Evolutionary conservation across 768 basidiomycete genomes (phyloP), one percentile per base, ranked within the genome.

Genomic region (Mycena crocata): DNA sequence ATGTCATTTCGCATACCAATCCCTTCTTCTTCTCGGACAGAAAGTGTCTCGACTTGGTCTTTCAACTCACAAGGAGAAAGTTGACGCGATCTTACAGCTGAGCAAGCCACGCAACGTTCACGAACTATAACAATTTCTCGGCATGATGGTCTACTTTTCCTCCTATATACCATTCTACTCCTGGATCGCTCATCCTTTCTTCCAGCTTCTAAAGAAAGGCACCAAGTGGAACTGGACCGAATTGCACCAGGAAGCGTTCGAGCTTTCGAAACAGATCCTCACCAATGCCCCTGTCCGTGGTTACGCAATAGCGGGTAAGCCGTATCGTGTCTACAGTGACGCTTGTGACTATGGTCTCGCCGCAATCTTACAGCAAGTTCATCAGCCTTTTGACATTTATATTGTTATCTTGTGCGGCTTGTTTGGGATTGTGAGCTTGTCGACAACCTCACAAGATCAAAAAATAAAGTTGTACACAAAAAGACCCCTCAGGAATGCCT

Each of bases 131-230:
- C 76, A 19, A 74, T 80, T 0, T 80, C 19, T 56, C n/a, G n/a
- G n/a, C n/a, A n/a, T n/a, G n/a, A n/a, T n/a, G n/a, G 54, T 55
- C 8, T 55, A 82, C 50, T 82, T 82, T 64, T 70, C 79, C 0
- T 30, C 67, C 0, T 82, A 77, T 64, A 75, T 82, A 13, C 79
- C 77, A 1, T 77, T 64, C 46, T 82, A 79, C 58, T 70, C 81
- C 0, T 73, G 69, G 57, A 78, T 80, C 2, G 77, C 74, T 0
- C 35, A 45, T 2, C 56, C 56, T 2, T 45, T 57, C n/a, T 57
- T 57, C 13, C 31, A 31, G 31, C 42, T 57, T 7, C 24, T 57
- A 2, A 57, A 57, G 30, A 57, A 57, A 23, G 56, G 15, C 13
- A n/a, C 21, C 7, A 46, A 46, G 15, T 57, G 56, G 56, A 32